Evolutionary conservation across 2,329 filamentous ascomycete species (phyloP).

Genomic region (Trichocomaceae sp.): DNA sequence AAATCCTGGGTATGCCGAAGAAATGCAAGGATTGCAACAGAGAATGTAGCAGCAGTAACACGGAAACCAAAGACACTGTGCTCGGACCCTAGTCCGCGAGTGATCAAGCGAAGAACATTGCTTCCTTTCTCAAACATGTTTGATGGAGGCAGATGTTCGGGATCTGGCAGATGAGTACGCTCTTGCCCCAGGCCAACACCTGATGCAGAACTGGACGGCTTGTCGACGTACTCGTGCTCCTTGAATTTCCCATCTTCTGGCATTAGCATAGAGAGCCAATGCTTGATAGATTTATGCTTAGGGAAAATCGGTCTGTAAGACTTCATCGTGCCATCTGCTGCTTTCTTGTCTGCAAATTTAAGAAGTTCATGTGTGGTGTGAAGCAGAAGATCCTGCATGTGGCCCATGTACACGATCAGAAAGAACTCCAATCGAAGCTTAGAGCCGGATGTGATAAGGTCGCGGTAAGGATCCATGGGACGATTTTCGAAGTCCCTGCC

Average conservation of each 20-base stretch:
- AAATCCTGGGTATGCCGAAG: constrained; percentile 58
- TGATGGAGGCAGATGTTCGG: neutral
- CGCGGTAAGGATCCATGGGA: neutral
- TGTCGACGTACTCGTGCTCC: neutral
- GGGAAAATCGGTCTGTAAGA: neutral
- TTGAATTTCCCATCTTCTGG: neutral
- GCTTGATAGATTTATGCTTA: neutral
- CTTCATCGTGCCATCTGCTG: constrained; percentile 2
- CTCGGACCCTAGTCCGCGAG: neutral
- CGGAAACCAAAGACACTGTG: neutral
- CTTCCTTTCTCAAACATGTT: neutral
- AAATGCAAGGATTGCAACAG: constrained; percentile 61
- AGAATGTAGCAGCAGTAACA: constrained; percentile 66
- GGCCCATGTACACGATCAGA: neutral
- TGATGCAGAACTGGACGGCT: neutral
- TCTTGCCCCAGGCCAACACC: neutral
- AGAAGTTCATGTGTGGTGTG: neutral
- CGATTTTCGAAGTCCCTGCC: neutral
- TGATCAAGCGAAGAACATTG: neutral
- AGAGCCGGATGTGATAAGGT: neutral
- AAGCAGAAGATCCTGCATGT: neutral
- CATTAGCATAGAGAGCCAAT: neutral
- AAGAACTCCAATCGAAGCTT: neutral
- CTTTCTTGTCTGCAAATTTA: neutral
- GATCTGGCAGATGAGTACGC: neutral